These are phyloP conservation scores for Umbilicus rupestris DNA, from an alignment of 164 flowering plant species.

Conservation along the genomic window DNA sequence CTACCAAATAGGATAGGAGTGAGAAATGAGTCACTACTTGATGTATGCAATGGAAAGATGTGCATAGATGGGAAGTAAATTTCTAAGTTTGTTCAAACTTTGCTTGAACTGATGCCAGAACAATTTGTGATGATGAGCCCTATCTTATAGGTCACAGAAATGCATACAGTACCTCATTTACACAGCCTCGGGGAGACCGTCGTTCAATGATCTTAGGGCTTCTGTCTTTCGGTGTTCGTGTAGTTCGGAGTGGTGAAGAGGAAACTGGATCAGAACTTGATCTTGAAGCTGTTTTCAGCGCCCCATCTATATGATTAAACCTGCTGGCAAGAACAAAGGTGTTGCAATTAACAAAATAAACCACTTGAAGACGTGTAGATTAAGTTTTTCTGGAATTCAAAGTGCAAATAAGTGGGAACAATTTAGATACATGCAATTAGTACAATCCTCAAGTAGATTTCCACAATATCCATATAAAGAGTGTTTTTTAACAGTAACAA, in stretches of 20 bases:
- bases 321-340: neutral
- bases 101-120: neutral
- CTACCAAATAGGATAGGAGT: neutral
- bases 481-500: too few species aligned
- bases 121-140: neutral
- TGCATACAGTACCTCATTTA: constrained; percentile 7
- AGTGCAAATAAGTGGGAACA: neutral
- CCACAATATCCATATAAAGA: neutral
- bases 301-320: neutral
- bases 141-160: neutral
- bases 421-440: neutral
- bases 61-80: neutral
- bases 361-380: neutral
- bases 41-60: neutral
- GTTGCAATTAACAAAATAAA: neutral
- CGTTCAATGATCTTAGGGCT: constrained; percentile 11
- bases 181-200: constrained; percentile 7
- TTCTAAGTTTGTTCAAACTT: neutral
- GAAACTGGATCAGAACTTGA: constrained; percentile 7
- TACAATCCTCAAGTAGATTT: neutral
- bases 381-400: neutral
- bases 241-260: constrained; percentile 4
- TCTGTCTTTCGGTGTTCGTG: constrained; percentile 2
- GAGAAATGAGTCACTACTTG: neutral
- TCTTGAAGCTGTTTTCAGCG: neutral